These are phyloP conservation scores for Vachellia collinsii DNA, from an alignment of 306 rosid genomes.

Conservation along the genomic window DNA sequence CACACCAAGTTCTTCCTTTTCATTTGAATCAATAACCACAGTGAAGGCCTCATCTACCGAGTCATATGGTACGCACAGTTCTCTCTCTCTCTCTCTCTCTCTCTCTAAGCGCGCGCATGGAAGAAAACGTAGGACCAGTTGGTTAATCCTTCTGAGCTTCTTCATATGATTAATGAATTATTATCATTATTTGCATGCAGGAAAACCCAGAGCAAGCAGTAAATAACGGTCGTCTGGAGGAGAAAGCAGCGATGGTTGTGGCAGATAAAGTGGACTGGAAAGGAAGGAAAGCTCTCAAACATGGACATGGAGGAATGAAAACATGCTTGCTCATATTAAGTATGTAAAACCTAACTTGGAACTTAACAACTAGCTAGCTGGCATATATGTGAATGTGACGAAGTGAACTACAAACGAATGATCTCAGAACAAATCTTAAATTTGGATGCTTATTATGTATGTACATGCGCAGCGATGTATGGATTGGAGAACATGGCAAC, in stretches of 20 bases:
- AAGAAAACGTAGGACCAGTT: background rate
- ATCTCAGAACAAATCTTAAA: background rate
- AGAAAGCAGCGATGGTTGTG: slow-evolving; percentile 51
- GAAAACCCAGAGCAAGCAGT: slow-evolving; percentile 47
- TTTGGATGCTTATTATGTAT: background rate
- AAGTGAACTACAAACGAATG: background rate
- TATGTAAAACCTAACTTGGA: slow-evolving; percentile 1
- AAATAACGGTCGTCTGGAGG: background rate
- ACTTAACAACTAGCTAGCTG: background rate
- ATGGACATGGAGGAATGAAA: slow-evolving; percentile 73
- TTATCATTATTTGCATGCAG: slow-evolving; percentile 40
- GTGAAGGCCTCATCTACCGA: background rate
- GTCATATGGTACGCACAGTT: slow-evolving; percentile 46
- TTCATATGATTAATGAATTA: background rate
- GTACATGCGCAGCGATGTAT: slow-evolving; percentile 47
- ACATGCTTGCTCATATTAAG: slow-evolving; percentile 63
- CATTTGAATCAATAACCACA: slow-evolving; percentile 24
- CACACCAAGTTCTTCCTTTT: slow-evolving; percentile 25
- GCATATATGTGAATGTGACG: background rate
- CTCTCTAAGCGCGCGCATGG: background rate
- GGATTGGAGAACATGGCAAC: slow-evolving; percentile 76
- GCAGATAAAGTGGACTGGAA: slow-evolving; percentile 91
- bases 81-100: no score
- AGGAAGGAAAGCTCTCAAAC: slow-evolving; percentile 74
- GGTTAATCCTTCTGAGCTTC: slow-evolving; percentile 3